phyloP scores from a whole-genome alignment of 306 rosid genomes.

The Lathyrus oleraceus region DNA sequence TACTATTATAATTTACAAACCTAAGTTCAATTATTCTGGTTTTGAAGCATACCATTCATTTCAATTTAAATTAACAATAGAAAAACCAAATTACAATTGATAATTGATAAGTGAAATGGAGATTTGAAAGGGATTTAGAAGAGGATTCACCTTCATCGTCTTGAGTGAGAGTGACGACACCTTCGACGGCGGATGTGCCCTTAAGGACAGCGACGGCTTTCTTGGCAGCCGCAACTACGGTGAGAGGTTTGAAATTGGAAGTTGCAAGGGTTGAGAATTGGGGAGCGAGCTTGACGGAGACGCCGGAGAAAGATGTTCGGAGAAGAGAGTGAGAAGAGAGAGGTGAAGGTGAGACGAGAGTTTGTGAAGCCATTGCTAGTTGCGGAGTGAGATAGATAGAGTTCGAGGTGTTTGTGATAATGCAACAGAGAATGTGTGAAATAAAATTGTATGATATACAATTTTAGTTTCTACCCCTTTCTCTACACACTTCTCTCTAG shows the following conservation, averaged over 20 bases:
- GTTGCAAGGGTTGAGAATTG: constrained; percentile 39
- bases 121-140: neutral
- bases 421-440: constrained; percentile 15
- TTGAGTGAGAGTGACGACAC: constrained; percentile 72
- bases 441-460: neutral
- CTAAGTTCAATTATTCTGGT: no score
- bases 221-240: constrained; percentile 59
- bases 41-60: no score
- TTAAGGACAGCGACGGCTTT: constrained; percentile 83
- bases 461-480: neutral
- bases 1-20: no score
- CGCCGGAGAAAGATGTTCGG: constrained; percentile 60
- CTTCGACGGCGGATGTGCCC: constrained; percentile 72
- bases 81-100: neutral
- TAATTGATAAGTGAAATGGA: neutral
- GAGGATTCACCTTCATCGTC: constrained; percentile 48
- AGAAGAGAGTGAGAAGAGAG: constrained; percentile 37
- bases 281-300: constrained; percentile 49
- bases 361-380: constrained; percentile 63
- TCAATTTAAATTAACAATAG: neutral
- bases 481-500: constrained; percentile 4
- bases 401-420: constrained; percentile 40
- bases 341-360: constrained; percentile 43
- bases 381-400: constrained; percentile 41
- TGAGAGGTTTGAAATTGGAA: constrained; percentile 51